Percentiles rank a stretch among this genome's conserved stretches.
These are phyloP conservation scores for Cutaneotrichosporon curvatum DNA, from an alignment of 1,284 basidiomycete species.

Conservation along the genomic window DNA sequence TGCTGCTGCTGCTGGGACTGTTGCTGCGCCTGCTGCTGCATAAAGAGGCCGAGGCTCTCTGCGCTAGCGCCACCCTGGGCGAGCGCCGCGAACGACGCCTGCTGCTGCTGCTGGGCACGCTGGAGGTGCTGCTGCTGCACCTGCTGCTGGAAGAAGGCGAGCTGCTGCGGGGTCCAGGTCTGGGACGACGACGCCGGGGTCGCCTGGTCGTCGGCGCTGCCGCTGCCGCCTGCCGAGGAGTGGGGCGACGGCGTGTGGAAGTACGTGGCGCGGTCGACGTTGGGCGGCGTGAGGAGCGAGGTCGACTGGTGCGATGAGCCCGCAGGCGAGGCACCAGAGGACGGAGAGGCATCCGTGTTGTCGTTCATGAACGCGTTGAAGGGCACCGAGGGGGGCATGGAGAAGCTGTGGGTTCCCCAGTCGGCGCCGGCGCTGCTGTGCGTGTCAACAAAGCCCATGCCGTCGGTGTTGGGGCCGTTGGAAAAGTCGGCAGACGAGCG, in stretches of 20 bases:
- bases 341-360: slow-evolving; percentile 17
- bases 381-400: slow-evolving; percentile 10
- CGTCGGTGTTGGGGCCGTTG: too few relatives aligned
- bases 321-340: slow-evolving; percentile 19
- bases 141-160: slow-evolving; percentile 26
- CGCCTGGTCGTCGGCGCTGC: not conserved
- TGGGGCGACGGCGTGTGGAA: slow-evolving; percentile 30
- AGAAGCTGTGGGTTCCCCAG: not conserved
- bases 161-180: slow-evolving; percentile 25
- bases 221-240: slow-evolving; percentile 17
- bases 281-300: slow-evolving; percentile 27
- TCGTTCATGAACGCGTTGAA: slow-evolving; percentile 28
- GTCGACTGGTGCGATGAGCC: slow-evolving; percentile 13
- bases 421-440: not conserved
- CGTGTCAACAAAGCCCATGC: slow-evolving; percentile 4
- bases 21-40: not conserved
- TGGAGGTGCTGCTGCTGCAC: slow-evolving; percentile 18
- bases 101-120: slow-evolving; percentile 16
- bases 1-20: slow-evolving; percentile 1
- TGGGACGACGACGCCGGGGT: slow-evolving; percentile 5
- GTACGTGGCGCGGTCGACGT: slow-evolving; percentile 13
- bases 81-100: slow-evolving; percentile 9
- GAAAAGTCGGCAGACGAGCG: slow-evolving; percentile 25
- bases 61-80: too few relatives aligned
- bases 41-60: slow-evolving; percentile 17